Conservation (phyloP, 164 flowering plant genomes). For the Litsea cubeba region DNA sequence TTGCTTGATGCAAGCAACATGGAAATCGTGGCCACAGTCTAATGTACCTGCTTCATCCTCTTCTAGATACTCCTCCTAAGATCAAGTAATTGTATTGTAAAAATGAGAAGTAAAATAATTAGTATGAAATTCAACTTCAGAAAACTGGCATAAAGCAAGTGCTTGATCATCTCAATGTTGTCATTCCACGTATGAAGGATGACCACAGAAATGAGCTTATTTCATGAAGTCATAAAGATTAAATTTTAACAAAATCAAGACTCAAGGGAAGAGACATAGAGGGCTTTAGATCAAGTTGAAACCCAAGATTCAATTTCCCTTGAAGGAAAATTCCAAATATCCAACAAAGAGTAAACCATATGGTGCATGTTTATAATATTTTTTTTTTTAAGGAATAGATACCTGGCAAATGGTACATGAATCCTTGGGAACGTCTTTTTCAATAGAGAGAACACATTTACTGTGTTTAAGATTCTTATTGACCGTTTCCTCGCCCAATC, state of each 20-base stretch:
- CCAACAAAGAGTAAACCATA: background rate
- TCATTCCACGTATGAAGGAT: too few species aligned
- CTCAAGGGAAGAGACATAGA: too few species aligned
- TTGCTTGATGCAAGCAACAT: slow-evolving; percentile 58
- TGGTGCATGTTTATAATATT: background rate
- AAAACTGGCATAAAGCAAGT: too few species aligned
- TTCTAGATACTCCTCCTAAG: slow-evolving; percentile 74
- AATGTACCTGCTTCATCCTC: slow-evolving; percentile 69
- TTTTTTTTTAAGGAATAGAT: background rate
- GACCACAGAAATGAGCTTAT: too few species aligned
- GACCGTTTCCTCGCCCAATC: slow-evolving; percentile 64
- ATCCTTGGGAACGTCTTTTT: slow-evolving; percentile 41
- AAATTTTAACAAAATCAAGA: too few species aligned
- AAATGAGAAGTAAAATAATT: background rate
- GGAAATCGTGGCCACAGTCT: slow-evolving; percentile 84
- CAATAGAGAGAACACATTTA: slow-evolving; percentile 18
- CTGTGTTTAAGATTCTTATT: slow-evolving; percentile 35
- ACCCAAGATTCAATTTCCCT: too few species aligned
- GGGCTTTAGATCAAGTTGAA: too few species aligned
- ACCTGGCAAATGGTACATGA: slow-evolving; percentile 89
- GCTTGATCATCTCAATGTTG: too few species aligned
- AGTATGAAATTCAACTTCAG: too few species aligned
- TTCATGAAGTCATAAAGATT: too few species aligned
- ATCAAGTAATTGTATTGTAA: background rate
- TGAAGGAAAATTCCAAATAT: background rate